Evolutionary conservation across 305 asterid species (phyloP).

Genomic region (Rubia peregrina): DNA sequence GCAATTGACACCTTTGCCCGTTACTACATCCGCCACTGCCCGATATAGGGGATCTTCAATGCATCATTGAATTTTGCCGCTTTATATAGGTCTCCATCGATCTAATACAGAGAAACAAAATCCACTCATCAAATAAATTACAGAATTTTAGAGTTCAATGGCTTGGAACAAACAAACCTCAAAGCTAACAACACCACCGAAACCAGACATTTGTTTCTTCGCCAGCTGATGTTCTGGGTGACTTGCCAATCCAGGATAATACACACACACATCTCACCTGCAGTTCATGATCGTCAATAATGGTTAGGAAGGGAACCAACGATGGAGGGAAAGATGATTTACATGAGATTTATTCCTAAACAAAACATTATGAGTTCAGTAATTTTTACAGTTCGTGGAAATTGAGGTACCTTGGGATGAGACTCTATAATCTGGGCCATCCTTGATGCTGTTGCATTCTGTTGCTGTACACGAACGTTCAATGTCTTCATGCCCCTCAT

Average conservation of each 20-base stretch:
- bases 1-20: too few relatives aligned
- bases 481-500: constrained; percentile 98
- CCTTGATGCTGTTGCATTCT: constrained; percentile 84
- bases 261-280: constrained; percentile 86
- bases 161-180: constrained; percentile 53
- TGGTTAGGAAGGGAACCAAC: neutral
- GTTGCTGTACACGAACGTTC: constrained; percentile 97
- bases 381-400: neutral
- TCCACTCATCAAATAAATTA: constrained; percentile 12
- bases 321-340: neutral
- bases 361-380: neutral
- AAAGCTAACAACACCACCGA: constrained; percentile 97
- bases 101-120: constrained; percentile 32
- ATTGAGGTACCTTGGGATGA: constrained; percentile 74
- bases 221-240: constrained; percentile 93
- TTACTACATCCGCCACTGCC: too few relatives aligned
- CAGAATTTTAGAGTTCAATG: neutral
- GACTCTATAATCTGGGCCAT: constrained; percentile 99
- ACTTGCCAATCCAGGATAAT: constrained; percentile 91
- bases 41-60: constrained; percentile 28
- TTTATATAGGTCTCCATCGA: constrained; percentile 73
- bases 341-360: neutral
- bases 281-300: constrained; percentile 18
- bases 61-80: constrained; percentile 86
- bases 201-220: constrained; percentile 90